A percentile compares a stretch with the other conserved stretches of the same genome.
phyloP scores from a whole-genome alignment of 306 rosid species.

The Trifolium pratense region DNA sequence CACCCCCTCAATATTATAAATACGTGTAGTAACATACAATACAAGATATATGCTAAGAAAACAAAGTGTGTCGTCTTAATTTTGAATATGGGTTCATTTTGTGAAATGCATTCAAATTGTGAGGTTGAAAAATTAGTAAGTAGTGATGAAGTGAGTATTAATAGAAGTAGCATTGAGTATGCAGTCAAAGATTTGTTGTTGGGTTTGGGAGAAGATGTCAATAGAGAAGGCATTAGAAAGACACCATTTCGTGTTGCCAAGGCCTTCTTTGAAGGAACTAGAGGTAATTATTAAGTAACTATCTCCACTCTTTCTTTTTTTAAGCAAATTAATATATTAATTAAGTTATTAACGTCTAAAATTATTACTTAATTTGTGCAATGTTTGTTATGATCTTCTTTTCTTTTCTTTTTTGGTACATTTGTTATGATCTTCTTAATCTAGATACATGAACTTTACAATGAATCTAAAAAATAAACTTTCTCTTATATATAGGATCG shows the following conservation, averaged over 20 bases:
- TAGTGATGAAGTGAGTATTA: slow-evolving; percentile 41
- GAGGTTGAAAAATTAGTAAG: slow-evolving; percentile 62
- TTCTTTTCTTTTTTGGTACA: too few species aligned
- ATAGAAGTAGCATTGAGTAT: slow-evolving; percentile 58
- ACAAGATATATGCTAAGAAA: neutral
- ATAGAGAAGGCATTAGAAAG: slow-evolving; percentile 83
- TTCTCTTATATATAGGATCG: too few species aligned
- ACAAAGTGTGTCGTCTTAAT: neutral
- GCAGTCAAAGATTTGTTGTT: slow-evolving; percentile 75
- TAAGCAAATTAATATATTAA: neutral
- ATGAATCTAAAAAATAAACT: too few species aligned
- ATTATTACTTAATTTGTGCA: too few species aligned
- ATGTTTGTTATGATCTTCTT: too few species aligned
- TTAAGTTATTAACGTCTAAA: too few species aligned
- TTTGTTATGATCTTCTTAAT: too few species aligned
- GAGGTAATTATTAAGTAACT: slow-evolving; percentile 54
- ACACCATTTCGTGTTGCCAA: slow-evolving; percentile 94
- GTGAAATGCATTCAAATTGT: slow-evolving; percentile 53
- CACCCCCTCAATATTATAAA: neutral
- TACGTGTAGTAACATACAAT: neutral
- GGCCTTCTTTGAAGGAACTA: slow-evolving; percentile 84
- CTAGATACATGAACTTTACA: too few species aligned
- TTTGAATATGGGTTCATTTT: slow-evolving; percentile 72
- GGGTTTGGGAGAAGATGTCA: slow-evolving; percentile 80
- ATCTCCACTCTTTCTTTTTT: neutral